A percentile compares a stretch with the other conserved stretches of the same genome.
These are phyloP conservation scores for Lichtheimia hyalospora DNA, from an alignment of 371 early-diverging fungal species.

Conservation along the genomic window DNA sequence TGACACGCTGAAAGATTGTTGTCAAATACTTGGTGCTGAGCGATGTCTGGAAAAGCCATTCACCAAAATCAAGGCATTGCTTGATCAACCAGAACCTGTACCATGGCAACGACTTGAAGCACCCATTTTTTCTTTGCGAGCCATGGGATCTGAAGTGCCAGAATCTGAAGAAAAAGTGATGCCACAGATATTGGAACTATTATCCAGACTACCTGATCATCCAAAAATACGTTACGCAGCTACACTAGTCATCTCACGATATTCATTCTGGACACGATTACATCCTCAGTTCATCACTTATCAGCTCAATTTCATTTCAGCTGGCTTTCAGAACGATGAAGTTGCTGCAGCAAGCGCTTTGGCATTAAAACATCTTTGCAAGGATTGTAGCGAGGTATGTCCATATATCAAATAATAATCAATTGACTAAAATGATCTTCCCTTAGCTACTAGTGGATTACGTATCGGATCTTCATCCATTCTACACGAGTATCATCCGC, in stretches of 20 bases:
- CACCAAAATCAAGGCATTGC: constrained; percentile 31
- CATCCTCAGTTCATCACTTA: constrained; percentile 89
- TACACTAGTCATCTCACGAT: constrained; percentile 93
- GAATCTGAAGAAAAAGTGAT: constrained; percentile 70
- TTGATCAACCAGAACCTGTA: constrained; percentile 28
- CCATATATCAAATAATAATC: constrained; percentile 5
- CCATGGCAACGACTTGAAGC: constrained; percentile 96
- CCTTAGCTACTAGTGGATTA: constrained; percentile 68
- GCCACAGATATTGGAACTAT: constrained; percentile 86
- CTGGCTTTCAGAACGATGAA: constrained; percentile 86
- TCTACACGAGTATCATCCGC: constrained; percentile 69
- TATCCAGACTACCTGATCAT: constrained; percentile 83
- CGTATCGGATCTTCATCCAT: constrained; percentile 73
- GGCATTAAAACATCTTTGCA: constrained; percentile 86
- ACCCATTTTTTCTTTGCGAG: constrained; percentile 87
- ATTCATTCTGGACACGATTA: constrained; percentile 87
- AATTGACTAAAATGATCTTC: constrained; percentile 15
- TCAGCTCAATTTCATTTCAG: constrained; percentile 84
- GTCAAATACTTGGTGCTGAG: constrained; percentile 74
- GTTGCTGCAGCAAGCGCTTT: constrained; percentile 87
- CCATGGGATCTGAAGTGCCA: constrained; percentile 86
- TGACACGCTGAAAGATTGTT: constrained; percentile 95
- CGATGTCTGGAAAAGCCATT: constrained; percentile 76
- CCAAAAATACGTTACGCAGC: constrained; percentile 94
- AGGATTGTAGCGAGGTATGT: constrained; percentile 81